Evolutionary conservation across 2,329 filamentous ascomycete genomes (phyloP).

Genomic region (Huntiella abstrusa): DNA sequence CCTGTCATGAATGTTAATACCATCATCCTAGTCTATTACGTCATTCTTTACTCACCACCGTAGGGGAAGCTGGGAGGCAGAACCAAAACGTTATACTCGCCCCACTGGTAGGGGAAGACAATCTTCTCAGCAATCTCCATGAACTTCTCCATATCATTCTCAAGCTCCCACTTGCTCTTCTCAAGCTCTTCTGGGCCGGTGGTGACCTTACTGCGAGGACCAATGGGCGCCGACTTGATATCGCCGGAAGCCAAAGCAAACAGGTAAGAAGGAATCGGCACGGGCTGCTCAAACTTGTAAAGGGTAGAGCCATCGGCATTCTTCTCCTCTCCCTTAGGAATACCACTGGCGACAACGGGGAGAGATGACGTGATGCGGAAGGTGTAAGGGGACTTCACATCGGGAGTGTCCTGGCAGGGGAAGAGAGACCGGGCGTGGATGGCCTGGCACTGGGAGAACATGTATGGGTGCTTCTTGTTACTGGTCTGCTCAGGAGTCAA

Average conservation of each 20-base stretch:
- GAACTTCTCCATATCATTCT: slow-evolving; percentile 79
- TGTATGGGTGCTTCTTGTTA: slow-evolving; percentile 89
- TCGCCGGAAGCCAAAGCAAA: slow-evolving; percentile 85
- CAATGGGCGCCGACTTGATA: slow-evolving; percentile 68
- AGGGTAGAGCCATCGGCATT: slow-evolving; percentile 45
- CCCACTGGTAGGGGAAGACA: slow-evolving; percentile 83
- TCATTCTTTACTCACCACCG: slow-evolving; percentile 36
- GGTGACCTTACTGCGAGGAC: slow-evolving; percentile 65
- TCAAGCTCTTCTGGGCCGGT: slow-evolving; percentile 75
- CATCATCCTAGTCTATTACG: neutral
- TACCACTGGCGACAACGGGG: slow-evolving; percentile 24
- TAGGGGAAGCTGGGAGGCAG: slow-evolving; percentile 82
- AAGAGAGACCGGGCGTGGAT: slow-evolving; percentile 89
- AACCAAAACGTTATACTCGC: slow-evolving; percentile 83
- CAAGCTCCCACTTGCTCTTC: slow-evolving; percentile 77
- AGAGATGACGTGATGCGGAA: slow-evolving; percentile 47
- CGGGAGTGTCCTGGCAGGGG: slow-evolving; percentile 92
- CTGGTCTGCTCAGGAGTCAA: slow-evolving; percentile 82
- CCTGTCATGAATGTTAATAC: slow-evolving; percentile 23
- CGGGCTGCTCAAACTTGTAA: slow-evolving; percentile 75
- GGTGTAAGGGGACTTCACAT: slow-evolving; percentile 86
- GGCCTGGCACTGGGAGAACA: slow-evolving; percentile 96
- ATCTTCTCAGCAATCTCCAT: slow-evolving; percentile 67
- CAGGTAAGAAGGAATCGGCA: slow-evolving; percentile 85
- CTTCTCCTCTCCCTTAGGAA: slow-evolving; percentile 35